A percentile compares a stretch with the other conserved stretches of the same genome.
Evolutionary conservation across 1,139 yeast genomes (phyloP).

Genomic region (Nadsonia starkeyi-henricii): DNA sequence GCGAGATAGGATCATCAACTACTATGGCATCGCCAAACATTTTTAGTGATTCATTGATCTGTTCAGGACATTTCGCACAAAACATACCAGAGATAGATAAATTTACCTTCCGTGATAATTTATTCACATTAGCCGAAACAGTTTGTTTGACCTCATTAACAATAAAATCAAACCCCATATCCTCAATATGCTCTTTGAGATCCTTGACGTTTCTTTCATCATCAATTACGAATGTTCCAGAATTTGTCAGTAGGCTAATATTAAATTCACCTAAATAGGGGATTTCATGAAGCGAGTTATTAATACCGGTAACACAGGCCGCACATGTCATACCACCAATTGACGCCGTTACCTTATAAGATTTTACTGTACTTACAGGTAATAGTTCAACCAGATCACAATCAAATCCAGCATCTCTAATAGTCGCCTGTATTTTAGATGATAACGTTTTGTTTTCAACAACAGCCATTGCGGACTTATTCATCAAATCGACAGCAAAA

Average conservation of each 20-base stretch:
- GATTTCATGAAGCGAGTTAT: constrained; percentile 34
- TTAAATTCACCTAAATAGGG: constrained; percentile 42
- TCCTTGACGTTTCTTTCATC: constrained; percentile 21
- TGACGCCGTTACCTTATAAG: constrained; percentile 39
- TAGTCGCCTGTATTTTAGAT: constrained; percentile 32
- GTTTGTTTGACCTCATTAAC: constrained; percentile 10
- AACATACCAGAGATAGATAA: constrained; percentile 54
- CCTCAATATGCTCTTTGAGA: constrained; percentile 41
- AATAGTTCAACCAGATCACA: constrained; percentile 44
- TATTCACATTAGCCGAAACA: constrained; percentile 10
- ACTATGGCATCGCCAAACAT: constrained; percentile 44
- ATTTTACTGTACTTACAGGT: constrained; percentile 31
- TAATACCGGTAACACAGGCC: constrained; percentile 49
- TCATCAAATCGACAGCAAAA: constrained; percentile 24
- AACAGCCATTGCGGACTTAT: constrained; percentile 21
- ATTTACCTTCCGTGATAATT: constrained; percentile 38
- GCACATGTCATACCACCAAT: constrained; percentile 70
- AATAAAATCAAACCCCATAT: constrained; percentile 46
- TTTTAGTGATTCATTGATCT: constrained; percentile 35
- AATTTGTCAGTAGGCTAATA: constrained; percentile 44
- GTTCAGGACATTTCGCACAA: constrained; percentile 55
- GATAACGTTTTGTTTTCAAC: constrained; percentile 35
- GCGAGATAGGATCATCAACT: constrained; percentile 40
- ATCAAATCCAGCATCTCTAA: constrained; percentile 44
- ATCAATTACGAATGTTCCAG: constrained; percentile 41